A percentile compares a stretch with the other conserved stretches of the same genome.
Conservation (phyloP, 2,329 filamentous ascomycete species). For the Exserohilum rostratum region DNA sequence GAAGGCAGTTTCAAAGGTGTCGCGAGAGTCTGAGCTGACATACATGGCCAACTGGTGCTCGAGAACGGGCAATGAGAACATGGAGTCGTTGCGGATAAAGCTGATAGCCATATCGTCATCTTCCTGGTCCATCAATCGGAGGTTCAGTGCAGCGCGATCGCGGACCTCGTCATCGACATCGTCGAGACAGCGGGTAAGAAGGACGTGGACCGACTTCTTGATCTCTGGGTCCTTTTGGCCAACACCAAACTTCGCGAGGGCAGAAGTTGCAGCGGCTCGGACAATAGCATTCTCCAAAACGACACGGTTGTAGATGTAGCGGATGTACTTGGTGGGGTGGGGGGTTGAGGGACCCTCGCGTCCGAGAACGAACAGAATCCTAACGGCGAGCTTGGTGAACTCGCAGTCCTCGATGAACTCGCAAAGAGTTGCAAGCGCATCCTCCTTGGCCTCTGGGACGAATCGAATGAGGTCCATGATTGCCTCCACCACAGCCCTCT, state of each 20-base stretch:
- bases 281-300: conserved; percentile 97
- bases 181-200: conserved; percentile 91
- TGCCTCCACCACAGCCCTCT: conserved; percentile 95
- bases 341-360: conserved; percentile 93
- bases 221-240: conserved; percentile 94
- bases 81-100: conserved; percentile 96
- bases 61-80: conserved; percentile 92
- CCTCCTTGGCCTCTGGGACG: conserved; percentile 82
- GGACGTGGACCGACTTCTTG: conserved; percentile 91
- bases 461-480: conserved; percentile 99
- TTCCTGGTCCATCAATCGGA: conserved; percentile 90
- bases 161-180: conserved; percentile 98
- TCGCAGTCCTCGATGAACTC: conserved; percentile 99
- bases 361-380: conserved; percentile 91
- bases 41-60: conserved; percentile 98
- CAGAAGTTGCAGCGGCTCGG: conserved; percentile 91
- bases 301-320: conserved; percentile 98
- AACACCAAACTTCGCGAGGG: conserved; percentile 94
- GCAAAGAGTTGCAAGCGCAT: conserved; percentile 90
- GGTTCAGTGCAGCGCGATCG: conserved; percentile 90
- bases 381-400: conserved; percentile 95
- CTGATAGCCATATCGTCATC: conserved; percentile 78
- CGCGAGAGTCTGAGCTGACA: conserved; percentile 88
- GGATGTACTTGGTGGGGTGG: conserved; percentile 97
- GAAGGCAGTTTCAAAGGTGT: conserved; percentile 83